A percentile compares a stretch with the other conserved stretches of the same genome.
Conservation (phyloP, 2,329 filamentous ascomycete genomes). For the Furcasterigmium sp. region DNA sequence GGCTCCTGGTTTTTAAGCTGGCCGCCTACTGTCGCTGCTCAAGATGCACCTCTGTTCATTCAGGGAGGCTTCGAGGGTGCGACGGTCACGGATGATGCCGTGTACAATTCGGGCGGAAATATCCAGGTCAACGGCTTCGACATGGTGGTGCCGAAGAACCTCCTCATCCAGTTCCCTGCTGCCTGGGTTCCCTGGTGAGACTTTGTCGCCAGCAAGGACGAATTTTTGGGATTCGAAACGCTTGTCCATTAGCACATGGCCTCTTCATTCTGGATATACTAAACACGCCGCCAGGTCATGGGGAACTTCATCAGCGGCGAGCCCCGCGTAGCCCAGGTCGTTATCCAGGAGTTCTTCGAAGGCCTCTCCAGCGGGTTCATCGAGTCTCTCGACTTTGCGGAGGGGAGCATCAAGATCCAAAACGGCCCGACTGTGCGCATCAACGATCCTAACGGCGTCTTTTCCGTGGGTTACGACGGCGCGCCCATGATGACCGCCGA, state of each 20-base stretch:
- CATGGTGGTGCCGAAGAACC: slow-evolving; percentile 41
- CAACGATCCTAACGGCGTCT: slow-evolving; percentile 41
- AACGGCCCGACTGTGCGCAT: slow-evolving; percentile 27
- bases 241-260: slow-evolving; percentile 15
- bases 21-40: slow-evolving; percentile 15
- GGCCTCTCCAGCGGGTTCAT: slow-evolving; percentile 28
- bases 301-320: slow-evolving; percentile 28
- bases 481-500: slow-evolving; percentile 40
- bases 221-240: slow-evolving; percentile 27
- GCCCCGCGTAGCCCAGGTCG: slow-evolving; percentile 25
- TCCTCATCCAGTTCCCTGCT: slow-evolving; percentile 42
- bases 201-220: slow-evolving; percentile 23
- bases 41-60: slow-evolving; percentile 23
- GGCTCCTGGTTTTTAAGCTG: slow-evolving; percentile 15
- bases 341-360: slow-evolving; percentile 27
- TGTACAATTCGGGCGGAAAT: slow-evolving; percentile 37
- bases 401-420: slow-evolving; percentile 25
- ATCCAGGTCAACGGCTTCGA: slow-evolving; percentile 38
- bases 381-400: slow-evolving; percentile 24
- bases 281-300: slow-evolving; percentile 21
- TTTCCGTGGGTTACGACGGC: slow-evolving; percentile 28
- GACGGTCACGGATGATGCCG: slow-evolving; percentile 20
- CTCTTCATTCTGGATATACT: too few species aligned
- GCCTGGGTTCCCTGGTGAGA: slow-evolving; percentile 37
- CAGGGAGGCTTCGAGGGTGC: slow-evolving; percentile 26